Evolutionary conservation across 306 rosid species (phyloP), one percentile per base, ranked within the genome.

Genomic region (Carpinus fangiana): DNA sequence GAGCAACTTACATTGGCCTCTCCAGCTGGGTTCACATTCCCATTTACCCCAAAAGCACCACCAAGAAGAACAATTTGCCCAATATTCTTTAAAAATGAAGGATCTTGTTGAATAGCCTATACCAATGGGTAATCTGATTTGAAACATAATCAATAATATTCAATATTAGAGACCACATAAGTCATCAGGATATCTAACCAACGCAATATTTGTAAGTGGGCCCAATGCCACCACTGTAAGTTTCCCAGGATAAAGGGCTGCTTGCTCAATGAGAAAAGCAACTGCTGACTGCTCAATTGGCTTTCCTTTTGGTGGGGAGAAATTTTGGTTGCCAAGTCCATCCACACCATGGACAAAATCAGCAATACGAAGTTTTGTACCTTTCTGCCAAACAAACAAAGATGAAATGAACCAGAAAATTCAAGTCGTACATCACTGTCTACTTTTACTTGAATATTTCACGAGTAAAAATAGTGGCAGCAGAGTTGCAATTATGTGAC

Each of bases 321-420:
- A 94, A 80, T 90, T 90, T 85, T 94, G 97, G 91, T 94, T 94
- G 70, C 98, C 98, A 74, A 94, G 97, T 73, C 98, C 98, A 84
- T 92, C 98, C 43, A 57, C 43, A 21, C 98, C 98, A 71, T 92
- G 98, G 80, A 94, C 98, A 81, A 94, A 94, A 87, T 86, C 94
- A 79, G 98, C 97, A 79, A 92, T 82, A 20, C 88, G 89, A 70
- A 94, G 97, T 79, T 92, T 94, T 72, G 90, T 81, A 66, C 86
- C 92, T 12, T 90, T 86, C 98, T 94, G 73, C 18, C 45, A 23
- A 82, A 34, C n/a, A 47, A 54, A 59, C 68, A 47, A 67, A 70
- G 57, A 57, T 52, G 79, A 38, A 53, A 65, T 2, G 77, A 78
- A 20, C 55, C 60, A 64, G 20, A 62, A 75, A 47, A 60, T 9